A percentile compares a stretch with the other conserved stretches of the same genome.
Conservation (phyloP, 1,284 basidiomycete species). For the Dichomitus squalens region DNA sequence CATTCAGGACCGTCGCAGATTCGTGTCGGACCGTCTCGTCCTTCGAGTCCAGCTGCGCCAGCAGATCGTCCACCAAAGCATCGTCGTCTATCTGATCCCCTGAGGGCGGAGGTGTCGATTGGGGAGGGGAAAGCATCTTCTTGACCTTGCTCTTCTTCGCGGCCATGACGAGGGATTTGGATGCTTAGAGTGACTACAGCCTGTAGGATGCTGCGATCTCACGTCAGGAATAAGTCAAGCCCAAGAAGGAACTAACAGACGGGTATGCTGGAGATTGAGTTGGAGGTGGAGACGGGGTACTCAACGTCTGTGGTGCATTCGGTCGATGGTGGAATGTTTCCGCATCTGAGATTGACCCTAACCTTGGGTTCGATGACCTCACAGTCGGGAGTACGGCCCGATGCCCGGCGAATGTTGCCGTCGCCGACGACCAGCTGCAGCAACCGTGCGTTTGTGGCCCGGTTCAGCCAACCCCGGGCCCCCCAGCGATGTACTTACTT, state of each 20-base stretch:
- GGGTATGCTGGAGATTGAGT: too few species aligned
- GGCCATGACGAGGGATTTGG: constrained; percentile 41
- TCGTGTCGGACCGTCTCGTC: constrained; percentile 52
- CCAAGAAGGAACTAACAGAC: too few species aligned
- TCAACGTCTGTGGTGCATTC: too few species aligned
- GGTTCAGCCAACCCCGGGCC: neutral
- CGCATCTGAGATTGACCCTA: too few species aligned
- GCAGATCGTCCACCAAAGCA: constrained; percentile 68
- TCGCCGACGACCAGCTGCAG: too few species aligned
- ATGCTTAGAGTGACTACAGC: too few species aligned
- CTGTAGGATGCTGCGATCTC: neutral
- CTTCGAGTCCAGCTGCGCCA: constrained; percentile 70
- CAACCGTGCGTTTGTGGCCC: neutral
- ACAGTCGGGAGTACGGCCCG: too few species aligned
- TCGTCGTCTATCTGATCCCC: constrained; percentile 42
- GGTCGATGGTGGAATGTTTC: too few species aligned
- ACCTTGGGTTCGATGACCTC: too few species aligned
- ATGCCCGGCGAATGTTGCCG: too few species aligned
- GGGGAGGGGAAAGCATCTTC: constrained; percentile 38
- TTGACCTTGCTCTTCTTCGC: constrained; percentile 56
- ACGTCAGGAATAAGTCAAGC: too few species aligned
- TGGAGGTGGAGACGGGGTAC: too few species aligned
- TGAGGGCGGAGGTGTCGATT: constrained; percentile 16
- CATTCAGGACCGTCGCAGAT: constrained; percentile 50
- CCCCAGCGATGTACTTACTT: neutral